Percentiles rank a stretch among this genome's conserved stretches.
phyloP scores from a whole-genome alignment of 805 yeast genomes.

The Myxozyma udenii region DNA sequence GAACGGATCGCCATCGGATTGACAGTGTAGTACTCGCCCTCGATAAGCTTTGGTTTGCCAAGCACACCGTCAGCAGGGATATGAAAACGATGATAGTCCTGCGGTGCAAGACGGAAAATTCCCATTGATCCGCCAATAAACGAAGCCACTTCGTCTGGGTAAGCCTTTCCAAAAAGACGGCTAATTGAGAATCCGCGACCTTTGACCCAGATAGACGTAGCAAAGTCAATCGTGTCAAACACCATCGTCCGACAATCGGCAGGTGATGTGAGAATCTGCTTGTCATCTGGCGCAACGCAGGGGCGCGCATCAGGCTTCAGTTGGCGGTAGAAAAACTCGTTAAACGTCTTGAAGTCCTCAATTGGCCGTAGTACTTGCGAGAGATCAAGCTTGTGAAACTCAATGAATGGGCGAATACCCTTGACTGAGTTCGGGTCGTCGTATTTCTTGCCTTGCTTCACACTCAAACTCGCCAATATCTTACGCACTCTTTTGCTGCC shows the following conservation, averaged over 20 bases:
- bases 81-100: slow-evolving; percentile 93
- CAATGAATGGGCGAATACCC: slow-evolving; percentile 72
- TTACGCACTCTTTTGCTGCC: slow-evolving; percentile 57
- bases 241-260: slow-evolving; percentile 86
- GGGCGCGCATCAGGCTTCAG: slow-evolving; percentile 69
- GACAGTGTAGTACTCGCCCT: slow-evolving; percentile 92
- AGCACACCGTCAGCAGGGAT: slow-evolving; percentile 75
- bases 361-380: slow-evolving; percentile 60
- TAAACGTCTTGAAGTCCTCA: slow-evolving; percentile 62
- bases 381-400: slow-evolving; percentile 76
- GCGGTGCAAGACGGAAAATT: slow-evolving; percentile 89
- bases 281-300: slow-evolving; percentile 55
- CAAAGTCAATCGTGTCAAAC: slow-evolving; percentile 55
- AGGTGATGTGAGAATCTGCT: slow-evolving; percentile 61
- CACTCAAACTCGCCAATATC: slow-evolving; percentile 61
- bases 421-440: slow-evolving; percentile 64
- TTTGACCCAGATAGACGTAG: slow-evolving; percentile 84
- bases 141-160: slow-evolving; percentile 38
- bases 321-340: slow-evolving; percentile 83
- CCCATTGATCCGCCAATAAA: slow-evolving; percentile 61
- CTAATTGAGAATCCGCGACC: slow-evolving; percentile 70
- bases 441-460: slow-evolving; percentile 81
- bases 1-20: slow-evolving; percentile 96
- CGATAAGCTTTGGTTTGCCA: slow-evolving; percentile 63
- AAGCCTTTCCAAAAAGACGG: slow-evolving; percentile 52